Conservation (phyloP, 306 rosid species). For the Purshia tridentata region DNA sequence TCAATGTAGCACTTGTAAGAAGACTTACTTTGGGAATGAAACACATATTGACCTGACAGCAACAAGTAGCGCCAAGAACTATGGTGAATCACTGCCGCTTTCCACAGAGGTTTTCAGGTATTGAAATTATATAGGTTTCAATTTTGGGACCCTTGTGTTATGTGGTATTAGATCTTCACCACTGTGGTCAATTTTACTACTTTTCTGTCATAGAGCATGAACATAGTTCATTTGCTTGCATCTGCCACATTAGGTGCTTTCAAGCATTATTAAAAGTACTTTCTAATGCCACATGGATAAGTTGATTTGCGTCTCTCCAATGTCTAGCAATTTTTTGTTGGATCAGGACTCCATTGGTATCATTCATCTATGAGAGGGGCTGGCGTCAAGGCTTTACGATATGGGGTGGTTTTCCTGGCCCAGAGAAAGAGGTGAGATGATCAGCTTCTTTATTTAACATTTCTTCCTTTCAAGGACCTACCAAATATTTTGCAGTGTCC, state of each 20-base stretch:
- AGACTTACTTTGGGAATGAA: constrained; percentile 60
- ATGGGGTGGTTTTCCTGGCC: constrained; percentile 86
- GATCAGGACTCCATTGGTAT: constrained; percentile 70
- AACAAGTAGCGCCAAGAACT: constrained; percentile 53
- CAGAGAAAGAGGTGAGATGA: constrained; percentile 78
- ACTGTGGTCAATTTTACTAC: neutral
- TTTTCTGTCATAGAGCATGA: constrained; percentile 3
- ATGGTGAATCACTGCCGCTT: constrained; percentile 66
- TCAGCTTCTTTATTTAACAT: neutral
- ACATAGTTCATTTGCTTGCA: neutral
- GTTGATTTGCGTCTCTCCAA: constrained; percentile 17
- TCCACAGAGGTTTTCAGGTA: constrained; percentile 86
- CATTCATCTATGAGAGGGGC: constrained; percentile 93
- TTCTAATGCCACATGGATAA: constrained; percentile 1
- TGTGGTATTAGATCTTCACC: neutral
- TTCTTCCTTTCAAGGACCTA: neutral
- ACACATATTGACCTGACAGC: constrained; percentile 67
- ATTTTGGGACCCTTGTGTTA: neutral
- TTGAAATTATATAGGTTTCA: constrained; percentile 4
- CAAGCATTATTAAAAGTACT: neutral
- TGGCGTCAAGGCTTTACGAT: constrained; percentile 85
- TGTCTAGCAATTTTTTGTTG: constrained; percentile 31
- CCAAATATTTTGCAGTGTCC: neutral
- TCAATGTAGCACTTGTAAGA: constrained; percentile 74
- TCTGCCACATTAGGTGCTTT: neutral